Base-by-base conservation (phyloP, 2,329 filamentous ascomycete genomes). In the Aspergillus fumigatiaffinis region DNA sequence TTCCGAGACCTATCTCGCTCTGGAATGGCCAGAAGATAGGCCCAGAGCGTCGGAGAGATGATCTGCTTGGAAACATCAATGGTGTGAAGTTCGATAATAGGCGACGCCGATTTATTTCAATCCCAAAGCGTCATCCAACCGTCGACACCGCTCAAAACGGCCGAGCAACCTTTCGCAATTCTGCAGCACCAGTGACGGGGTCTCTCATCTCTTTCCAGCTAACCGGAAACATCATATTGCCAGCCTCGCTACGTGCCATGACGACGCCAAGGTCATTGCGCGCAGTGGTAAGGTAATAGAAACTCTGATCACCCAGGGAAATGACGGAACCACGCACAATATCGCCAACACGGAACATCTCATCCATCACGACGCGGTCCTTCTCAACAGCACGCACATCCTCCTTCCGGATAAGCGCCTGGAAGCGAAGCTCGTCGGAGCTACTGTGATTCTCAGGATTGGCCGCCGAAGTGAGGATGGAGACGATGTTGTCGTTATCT, bases 121-220 rank as follows among this genome's bases (percentile, higher is more conserved):
- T 47, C 10, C 14, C 3, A n/a, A 46, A 47, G 23, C 21, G 50
- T 35, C 48, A 32, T 56, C 54, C 29, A 51, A 38, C 52, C 56
- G 51, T 56, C 60, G 60, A 57, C 55, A 57, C 42, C 51, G 35
- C 53, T 89, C 83, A 94, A 69, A 90, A 90, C 26, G 94, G 94
- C 77, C 95, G 94, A 21, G 94, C 94, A 58, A 97, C 94, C 80
- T 99, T 99, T 73, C 94, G 87, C 63, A 78, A 77, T 82, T 97
- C 94, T 64, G 81, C 86, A 49, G 80, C 70, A 3, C 91, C 92
- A 6, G 88, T 95, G 68, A 88, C 85, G 0, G 87, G 86, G 78
- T 97, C 93, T 69, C 85, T 84, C 78, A 95, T 96, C 77, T 97
- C 93, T 78, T 88, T 95, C 94, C 94, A 99, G 75, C 88, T 95